Evolutionary conservation across 495 filamentous ascomycete species (phyloP).

Genomic region (Hypoxylon subgilvum): DNA sequence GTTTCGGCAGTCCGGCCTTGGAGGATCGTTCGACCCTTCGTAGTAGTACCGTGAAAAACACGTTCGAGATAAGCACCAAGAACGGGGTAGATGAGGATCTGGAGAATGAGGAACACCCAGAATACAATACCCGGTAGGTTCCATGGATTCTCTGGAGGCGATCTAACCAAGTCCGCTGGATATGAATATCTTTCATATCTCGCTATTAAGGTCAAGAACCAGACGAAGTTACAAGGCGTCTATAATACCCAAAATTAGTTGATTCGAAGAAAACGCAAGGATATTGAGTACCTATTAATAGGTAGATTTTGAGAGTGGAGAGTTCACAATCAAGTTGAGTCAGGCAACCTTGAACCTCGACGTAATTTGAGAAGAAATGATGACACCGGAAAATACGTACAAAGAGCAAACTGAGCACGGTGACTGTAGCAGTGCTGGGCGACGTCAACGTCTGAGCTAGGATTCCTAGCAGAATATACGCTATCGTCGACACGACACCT

Average conservation of each 20-base stretch:
- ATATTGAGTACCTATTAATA: too few species aligned
- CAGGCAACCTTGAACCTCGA: background rate
- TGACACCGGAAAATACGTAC: slow-evolving; percentile 18
- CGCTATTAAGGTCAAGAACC: slow-evolving; percentile 70
- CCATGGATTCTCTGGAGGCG: slow-evolving; percentile 67
- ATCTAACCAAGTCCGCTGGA: slow-evolving; percentile 61
- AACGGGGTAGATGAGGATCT: slow-evolving; percentile 74
- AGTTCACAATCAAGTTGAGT: too few species aligned
- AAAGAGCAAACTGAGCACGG: slow-evolving; percentile 71
- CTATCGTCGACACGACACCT: slow-evolving; percentile 70
- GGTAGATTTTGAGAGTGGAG: too few species aligned
- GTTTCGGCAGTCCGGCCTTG: slow-evolving; percentile 43
- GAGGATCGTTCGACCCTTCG: slow-evolving; percentile 63
- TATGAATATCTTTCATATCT: slow-evolving; percentile 65
- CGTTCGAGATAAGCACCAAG: slow-evolving; percentile 75
- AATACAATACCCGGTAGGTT: slow-evolving; percentile 67
- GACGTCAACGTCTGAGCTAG: slow-evolving; percentile 68
- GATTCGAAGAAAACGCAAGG: background rate
- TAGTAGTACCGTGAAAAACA: slow-evolving; percentile 74
- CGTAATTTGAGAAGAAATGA: background rate
- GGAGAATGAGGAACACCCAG: slow-evolving; percentile 71
- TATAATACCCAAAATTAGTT: slow-evolving; percentile 6
- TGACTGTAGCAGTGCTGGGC: slow-evolving; percentile 62
- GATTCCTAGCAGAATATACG: slow-evolving; percentile 70
- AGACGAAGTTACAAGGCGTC: slow-evolving; percentile 77